These are phyloP conservation scores for Blastocystis sp. DNA, from an alignment of 352 stramenopile genomes.

Conservation along the genomic window DNA sequence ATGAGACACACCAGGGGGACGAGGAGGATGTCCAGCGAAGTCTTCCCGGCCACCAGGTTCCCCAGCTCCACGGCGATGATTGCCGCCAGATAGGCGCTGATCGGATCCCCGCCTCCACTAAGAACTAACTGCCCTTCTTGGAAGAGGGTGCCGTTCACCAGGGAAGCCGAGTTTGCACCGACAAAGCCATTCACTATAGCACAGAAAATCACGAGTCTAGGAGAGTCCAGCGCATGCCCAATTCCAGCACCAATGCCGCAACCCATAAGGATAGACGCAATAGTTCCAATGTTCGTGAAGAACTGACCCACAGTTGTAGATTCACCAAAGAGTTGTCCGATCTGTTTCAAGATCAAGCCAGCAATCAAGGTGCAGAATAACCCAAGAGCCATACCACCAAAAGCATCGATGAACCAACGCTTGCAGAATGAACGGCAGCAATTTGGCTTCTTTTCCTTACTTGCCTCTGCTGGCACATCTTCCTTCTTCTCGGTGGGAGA, in stretches of 20 bases:
- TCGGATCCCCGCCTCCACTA: background rate
- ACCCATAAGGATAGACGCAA: background rate
- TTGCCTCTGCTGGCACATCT: background rate
- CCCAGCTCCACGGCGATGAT: conserved; percentile 27
- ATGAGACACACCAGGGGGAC: conserved; percentile 45
- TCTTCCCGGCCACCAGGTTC: conserved; percentile 2
- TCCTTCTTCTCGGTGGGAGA: background rate
- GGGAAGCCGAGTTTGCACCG: background rate
- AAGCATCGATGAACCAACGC: conserved; percentile 46
- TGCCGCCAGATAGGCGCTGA: conserved; percentile 9
- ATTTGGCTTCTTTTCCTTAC: background rate
- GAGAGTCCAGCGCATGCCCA: background rate
- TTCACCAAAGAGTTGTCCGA: background rate
- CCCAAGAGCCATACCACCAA: conserved; percentile 38
- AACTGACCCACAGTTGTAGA: background rate
- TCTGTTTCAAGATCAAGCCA: conserved; percentile 38
- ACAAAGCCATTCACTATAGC: conserved; percentile 27
- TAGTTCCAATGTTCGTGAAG: background rate
- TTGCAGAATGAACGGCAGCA: background rate
- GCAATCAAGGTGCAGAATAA: conserved; percentile 44
- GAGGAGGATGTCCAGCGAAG: conserved; percentile 27
- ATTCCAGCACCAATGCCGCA: conserved; percentile 46
- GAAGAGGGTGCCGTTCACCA: background rate
- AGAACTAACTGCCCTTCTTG: background rate
- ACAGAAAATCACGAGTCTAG: conserved; percentile 24